These are phyloP conservation scores for Aspergillus sp. DNA, from an alignment of 2,329 filamentous ascomycete species.

Conservation along the genomic window DNA sequence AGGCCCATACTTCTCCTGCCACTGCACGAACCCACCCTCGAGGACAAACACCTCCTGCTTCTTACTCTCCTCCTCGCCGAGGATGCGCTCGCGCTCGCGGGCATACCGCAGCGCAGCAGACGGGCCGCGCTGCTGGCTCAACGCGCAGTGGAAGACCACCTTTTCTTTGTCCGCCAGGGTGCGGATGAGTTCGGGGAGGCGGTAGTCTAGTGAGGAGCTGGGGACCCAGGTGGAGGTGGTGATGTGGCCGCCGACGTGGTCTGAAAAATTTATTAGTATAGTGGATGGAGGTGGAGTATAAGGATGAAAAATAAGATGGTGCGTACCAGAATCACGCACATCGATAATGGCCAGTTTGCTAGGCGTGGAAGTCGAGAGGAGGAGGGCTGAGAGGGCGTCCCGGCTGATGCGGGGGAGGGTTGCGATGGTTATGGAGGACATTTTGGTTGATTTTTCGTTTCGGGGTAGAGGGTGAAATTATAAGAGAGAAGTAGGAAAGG, in stretches of 20 bases:
- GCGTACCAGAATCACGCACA: constrained; percentile 84
- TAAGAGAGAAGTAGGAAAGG: too few relatives aligned
- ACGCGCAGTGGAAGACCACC: constrained; percentile 91
- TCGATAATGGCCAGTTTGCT: constrained; percentile 73
- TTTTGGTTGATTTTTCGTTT: constrained; percentile 15
- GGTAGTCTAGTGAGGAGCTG: constrained; percentile 69
- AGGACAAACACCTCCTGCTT: constrained; percentile 78
- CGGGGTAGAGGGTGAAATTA: neutral
- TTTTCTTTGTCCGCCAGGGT: constrained; percentile 73
- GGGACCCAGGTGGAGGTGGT: constrained; percentile 74
- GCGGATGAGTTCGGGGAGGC: constrained; percentile 79
- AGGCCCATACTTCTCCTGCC: constrained; percentile 79
- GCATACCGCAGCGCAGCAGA: constrained; percentile 76
- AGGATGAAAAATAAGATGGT: too few relatives aligned
- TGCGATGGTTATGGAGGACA: constrained; percentile 62
- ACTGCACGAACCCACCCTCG: constrained; percentile 80
- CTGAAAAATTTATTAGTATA: constrained; percentile 45
- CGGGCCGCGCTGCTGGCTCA: constrained; percentile 89
- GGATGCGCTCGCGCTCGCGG: constrained; percentile 61
- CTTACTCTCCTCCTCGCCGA: constrained; percentile 43
- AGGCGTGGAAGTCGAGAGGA: constrained; percentile 55
- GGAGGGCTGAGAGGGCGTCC: constrained; percentile 65
- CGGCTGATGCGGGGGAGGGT: constrained; percentile 68
- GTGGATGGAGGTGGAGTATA: neutral
- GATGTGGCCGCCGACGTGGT: constrained; percentile 91